Conservation (phyloP, 176 grass and related monocot species). For the Zea mays region DNA sequence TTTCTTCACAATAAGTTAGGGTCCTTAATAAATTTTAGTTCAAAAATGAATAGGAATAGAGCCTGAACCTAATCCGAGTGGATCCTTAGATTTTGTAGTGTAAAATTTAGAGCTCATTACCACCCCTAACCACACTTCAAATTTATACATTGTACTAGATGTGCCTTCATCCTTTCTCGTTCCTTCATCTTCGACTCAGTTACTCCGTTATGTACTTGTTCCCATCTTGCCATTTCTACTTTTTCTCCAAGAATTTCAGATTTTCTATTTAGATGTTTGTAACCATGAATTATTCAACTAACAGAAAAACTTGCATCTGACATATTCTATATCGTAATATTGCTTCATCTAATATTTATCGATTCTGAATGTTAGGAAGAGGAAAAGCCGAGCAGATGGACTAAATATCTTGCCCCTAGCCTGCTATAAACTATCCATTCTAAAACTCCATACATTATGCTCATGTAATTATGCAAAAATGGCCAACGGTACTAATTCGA, state of each 20-base stretch:
- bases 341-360: background rate
- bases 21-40: too few species aligned
- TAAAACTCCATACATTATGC: too few species aligned
- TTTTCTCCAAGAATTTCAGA: background rate
- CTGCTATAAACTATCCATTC: too few species aligned
- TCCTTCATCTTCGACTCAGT: background rate
- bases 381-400: too few species aligned
- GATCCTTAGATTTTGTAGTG: too few species aligned
- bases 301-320: background rate
- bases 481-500: background rate
- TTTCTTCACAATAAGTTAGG: too few species aligned
- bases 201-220: background rate
- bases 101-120: too few species aligned
- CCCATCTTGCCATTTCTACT: constrained; percentile 8
- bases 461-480: background rate
- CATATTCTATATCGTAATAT: background rate
- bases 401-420: too few species aligned
- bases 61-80: too few species aligned
- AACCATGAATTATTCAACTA: background rate
- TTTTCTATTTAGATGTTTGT: background rate
- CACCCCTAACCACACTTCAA: background rate
- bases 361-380: too few species aligned
- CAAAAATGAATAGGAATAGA: too few species aligned
- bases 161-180: constrained; percentile 1
- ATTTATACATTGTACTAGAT: background rate